Conservation (phyloP, 2,329 filamentous ascomycete species). For the Periconia digitata region DNA sequence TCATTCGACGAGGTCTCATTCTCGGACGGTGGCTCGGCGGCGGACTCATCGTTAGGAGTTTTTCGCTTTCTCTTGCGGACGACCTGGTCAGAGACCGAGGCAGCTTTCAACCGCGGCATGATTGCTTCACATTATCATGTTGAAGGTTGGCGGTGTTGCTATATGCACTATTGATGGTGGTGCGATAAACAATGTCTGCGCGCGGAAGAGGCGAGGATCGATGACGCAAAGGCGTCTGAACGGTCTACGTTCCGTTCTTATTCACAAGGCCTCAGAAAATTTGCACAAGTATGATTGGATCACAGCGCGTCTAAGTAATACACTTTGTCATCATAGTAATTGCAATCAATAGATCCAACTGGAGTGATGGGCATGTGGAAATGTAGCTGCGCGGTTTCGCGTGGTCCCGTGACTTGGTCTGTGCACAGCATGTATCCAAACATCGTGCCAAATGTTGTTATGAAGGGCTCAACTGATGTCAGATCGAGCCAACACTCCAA, state of each 20-base stretch:
- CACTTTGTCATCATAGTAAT: no score
- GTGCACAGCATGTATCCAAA: not conserved
- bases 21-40: constrained; percentile 10
- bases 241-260: not conserved
- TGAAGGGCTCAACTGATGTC: not conserved
- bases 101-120: constrained; percentile 48
- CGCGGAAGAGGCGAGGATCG: constrained; percentile 13
- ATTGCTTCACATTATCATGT: constrained; percentile 11
- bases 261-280: no score
- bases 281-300: no score
- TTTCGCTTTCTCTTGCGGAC: constrained; percentile 49
- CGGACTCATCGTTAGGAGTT: constrained; percentile 21
- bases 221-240: constrained; percentile 26
- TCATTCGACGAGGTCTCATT: constrained; percentile 10
- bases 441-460: not conserved
- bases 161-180: constrained; percentile 4
- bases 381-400: not conserved
- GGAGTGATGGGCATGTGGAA: not conserved
- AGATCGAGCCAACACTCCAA: no score
- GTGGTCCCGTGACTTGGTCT: not conserved
- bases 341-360: no score
- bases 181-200: not conserved
- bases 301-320: no score
- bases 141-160: no score
- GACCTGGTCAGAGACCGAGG: constrained; percentile 48